phyloP scores from a whole-genome alignment of 371 early-diverging fungal genomes.

The Apophysomyces trapeziformis region DNA sequence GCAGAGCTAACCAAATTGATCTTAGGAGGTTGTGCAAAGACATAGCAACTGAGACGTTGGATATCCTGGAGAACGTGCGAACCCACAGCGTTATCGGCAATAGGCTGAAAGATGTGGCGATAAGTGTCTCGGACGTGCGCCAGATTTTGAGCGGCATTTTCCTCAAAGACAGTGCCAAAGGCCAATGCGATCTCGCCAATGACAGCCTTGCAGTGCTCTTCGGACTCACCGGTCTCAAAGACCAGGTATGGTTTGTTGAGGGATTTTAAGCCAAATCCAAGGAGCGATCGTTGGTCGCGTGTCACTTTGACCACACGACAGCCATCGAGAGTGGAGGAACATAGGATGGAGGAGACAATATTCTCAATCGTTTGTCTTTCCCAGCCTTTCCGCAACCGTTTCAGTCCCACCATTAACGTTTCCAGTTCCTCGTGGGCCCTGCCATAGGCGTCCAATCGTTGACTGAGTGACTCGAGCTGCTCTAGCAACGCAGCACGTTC shows the following conservation, averaged over 20 bases:
- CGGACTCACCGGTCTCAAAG: conserved; percentile 23
- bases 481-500: conserved; percentile 28
- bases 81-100: conserved; percentile 10
- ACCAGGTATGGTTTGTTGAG: conserved; percentile 33
- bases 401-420: conserved; percentile 25
- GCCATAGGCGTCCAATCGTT: conserved; percentile 27
- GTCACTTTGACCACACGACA: conserved; percentile 20
- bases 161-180: conserved; percentile 38
- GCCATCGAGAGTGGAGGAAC: conserved; percentile 23
- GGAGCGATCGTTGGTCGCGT: conserved; percentile 20
- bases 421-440: conserved; percentile 37
- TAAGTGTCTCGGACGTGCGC: conserved; percentile 37
- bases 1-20: not conserved
- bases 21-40: conserved; percentile 7
- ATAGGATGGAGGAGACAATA: conserved; percentile 32
- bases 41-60: conserved; percentile 8
- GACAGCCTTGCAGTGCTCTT: conserved; percentile 18
- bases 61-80: conserved; percentile 22
- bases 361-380: conserved; percentile 34
- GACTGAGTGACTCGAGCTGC: conserved; percentile 22
- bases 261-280: conserved; percentile 25
- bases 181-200: conserved; percentile 27
- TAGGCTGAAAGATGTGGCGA: conserved; percentile 31
- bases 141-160: conserved; percentile 41
- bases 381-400: conserved; percentile 32